Evolutionary conservation across 1,284 basidiomycete species (phyloP).

Genomic region (Malassezia sp.): DNA sequence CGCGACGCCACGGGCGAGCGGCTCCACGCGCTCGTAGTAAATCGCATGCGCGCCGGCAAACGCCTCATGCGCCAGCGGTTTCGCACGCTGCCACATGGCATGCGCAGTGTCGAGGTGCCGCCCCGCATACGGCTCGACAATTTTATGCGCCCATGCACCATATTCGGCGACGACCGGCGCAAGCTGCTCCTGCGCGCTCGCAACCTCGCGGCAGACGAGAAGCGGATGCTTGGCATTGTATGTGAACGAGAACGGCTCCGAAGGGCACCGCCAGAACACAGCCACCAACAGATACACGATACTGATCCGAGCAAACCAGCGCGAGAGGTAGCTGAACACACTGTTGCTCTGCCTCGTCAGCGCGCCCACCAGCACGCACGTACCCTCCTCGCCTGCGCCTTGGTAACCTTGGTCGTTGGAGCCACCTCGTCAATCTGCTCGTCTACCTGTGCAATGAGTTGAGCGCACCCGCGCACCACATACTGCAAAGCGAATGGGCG

Average conservation of each 20-base stretch:
- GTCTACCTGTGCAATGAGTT: too few relatives aligned
- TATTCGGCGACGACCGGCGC: conserved; percentile 27
- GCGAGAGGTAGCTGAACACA: not conserved
- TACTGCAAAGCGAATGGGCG: conserved; percentile 19
- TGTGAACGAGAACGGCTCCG: conserved; percentile 32
- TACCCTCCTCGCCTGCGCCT: too few relatives aligned
- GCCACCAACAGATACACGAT: conserved; percentile 18
- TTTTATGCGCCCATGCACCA: conserved; percentile 16
- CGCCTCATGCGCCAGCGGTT: conserved; percentile 24
- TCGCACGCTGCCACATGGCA: conserved; percentile 19
- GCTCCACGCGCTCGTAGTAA: conserved; percentile 35
- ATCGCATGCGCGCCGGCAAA: conserved; percentile 23
- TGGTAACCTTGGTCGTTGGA: too few relatives aligned
- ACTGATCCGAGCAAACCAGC: conserved; percentile 2
- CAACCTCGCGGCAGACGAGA: conserved; percentile 33
- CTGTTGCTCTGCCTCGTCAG: too few relatives aligned
- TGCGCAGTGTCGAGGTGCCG: conserved; percentile 12
- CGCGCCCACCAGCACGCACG: too few relatives aligned
- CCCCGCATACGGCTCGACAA: conserved; percentile 28
- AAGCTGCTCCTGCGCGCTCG: conserved; percentile 30
- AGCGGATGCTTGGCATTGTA: conserved; percentile 30
- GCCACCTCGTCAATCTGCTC: conserved; percentile 2
- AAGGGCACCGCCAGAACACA: conserved; percentile 36
- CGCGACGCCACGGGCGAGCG: conserved; percentile 23
- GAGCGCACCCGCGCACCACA: too few relatives aligned